phyloP scores from a whole-genome alignment of 148 eudicot species.

The Amaranthus cruentus region DNA sequence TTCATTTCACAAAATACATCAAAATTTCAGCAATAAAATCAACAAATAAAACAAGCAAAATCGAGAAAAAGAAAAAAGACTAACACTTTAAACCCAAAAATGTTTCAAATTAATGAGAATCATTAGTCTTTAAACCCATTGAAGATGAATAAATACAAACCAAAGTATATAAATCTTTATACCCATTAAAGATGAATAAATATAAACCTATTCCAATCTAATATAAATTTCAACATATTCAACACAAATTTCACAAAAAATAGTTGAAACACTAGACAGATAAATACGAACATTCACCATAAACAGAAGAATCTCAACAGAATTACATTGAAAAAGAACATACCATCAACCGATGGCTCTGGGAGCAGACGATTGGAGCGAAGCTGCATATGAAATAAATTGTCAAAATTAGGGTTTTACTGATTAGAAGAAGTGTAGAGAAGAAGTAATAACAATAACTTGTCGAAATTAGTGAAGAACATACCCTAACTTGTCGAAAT shows the following conservation, averaged over 20 bases:
- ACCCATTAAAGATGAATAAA: too few species aligned
- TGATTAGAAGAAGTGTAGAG: not conserved
- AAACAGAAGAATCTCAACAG: not conserved
- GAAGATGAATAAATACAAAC: too few species aligned
- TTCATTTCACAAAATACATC: not conserved
- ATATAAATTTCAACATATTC: not conserved
- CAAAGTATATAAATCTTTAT: too few species aligned
- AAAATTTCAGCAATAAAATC: not conserved
- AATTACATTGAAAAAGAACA: not conserved
- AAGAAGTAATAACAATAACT: too few species aligned
- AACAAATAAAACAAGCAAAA: not conserved
- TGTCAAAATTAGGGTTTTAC: not conserved
- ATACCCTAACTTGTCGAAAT: too few species aligned
- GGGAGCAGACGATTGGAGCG: not conserved
- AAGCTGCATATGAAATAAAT: not conserved
- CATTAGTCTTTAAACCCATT: too few species aligned
- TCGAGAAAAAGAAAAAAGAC: slow-evolving; percentile 12
- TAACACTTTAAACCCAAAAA: slow-evolving; percentile 52
- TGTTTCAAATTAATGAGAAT: too few species aligned
- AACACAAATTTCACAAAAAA: not conserved
- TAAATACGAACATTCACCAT: not conserved
- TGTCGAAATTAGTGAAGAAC: too few species aligned
- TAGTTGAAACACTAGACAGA: not conserved
- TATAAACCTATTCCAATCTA: not conserved
- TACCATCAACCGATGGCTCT: not conserved